phyloP scores from a whole-genome alignment of 208 protist species.

The Acanthamoeba culbertsoni region DNA sequence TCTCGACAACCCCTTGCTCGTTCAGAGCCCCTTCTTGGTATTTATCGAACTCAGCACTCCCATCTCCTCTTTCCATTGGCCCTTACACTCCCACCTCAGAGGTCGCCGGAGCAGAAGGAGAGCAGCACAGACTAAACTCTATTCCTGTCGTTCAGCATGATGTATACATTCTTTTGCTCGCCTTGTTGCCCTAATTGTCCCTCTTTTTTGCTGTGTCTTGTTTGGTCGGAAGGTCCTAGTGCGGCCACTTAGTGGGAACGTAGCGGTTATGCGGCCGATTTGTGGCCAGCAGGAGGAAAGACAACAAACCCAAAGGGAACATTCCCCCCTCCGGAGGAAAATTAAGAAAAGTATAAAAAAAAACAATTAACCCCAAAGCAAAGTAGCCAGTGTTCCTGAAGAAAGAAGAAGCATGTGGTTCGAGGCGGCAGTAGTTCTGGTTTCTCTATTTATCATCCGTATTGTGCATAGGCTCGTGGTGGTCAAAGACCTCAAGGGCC shows the following conservation, averaged over 20 bases:
- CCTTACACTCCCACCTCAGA: not conserved
- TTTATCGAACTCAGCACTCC: not conserved
- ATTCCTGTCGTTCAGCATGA: too few relatives aligned
- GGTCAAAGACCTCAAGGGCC: conserved; percentile 11
- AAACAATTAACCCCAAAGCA: not conserved
- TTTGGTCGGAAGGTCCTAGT: not conserved
- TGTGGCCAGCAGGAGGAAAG: not conserved
- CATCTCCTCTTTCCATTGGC: not conserved
- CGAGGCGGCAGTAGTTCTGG: not conserved
- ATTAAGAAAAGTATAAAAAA: not conserved
- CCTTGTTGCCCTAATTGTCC: too few relatives aligned
- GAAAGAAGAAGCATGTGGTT: not conserved
- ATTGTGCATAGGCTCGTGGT: not conserved
- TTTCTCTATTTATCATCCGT: not conserved
- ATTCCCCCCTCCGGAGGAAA: not conserved
- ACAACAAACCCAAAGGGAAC: not conserved
- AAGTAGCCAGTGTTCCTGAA: too few relatives aligned
- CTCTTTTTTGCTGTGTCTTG: too few relatives aligned
- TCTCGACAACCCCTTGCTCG: not conserved
- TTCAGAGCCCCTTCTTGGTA: not conserved
- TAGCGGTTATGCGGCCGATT: not conserved
- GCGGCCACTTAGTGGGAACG: not conserved
- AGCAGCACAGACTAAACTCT: not conserved
- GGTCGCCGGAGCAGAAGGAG: not conserved
- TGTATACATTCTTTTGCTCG: too few relatives aligned